Base-by-base conservation (phyloP, 768 basidiomycete species). In the Sporobolomyces pararoseus region DNA sequence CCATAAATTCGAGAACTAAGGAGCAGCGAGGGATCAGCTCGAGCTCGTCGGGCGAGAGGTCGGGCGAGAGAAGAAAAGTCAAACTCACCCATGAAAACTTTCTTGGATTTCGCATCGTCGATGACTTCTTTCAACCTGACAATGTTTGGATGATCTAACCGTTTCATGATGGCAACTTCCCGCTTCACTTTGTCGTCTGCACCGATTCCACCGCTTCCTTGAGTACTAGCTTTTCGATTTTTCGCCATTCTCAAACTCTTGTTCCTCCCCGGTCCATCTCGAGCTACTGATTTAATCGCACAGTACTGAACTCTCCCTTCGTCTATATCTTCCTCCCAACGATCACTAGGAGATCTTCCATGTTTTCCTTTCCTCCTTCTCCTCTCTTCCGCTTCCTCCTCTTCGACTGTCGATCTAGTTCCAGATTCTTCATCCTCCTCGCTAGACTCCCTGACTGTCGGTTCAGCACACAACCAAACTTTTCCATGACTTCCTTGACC, bases 1-100 rank as follows among this genome's bases (percentile, higher is more conserved):
- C 89, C 72, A 96, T 88, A 79, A 91, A 97, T 77, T 99, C 96
- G 86, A 99, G 89, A 42, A 97, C 93, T 95, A 23, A 13, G 13
- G 17, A 9, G 39, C 9, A 42, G 39, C 39, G 39, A 42, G 75
- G 50, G n/a, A n/a, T n/a, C n/a, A n/a, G n/a, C n/a, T n/a, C n/a
- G n/a, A n/a, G n/a, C n/a, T n/a, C n/a, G 34, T 44, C 50, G 35
- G 54, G 59, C 49, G 47, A 57, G n/a, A 42, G 39, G 37, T 57
- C 32, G 47, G 23, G 51, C 55, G 34, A 21, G 46, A 25, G 58
- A 14, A 42, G 39, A 25, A 0, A 32, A 59, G 29, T 62, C 68
- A 61, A 63, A 70, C 90, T 80, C 75, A 95, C 93, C 88, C 85
- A 99, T 89, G 80, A 91, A 97, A 50, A 99, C 89, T 81, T 89